A percentile compares a stretch with the other conserved stretches of the same genome.
These are phyloP conservation scores for Auriculariales sp. DNA, from an alignment of 768 basidiomycete species.

Conservation along the genomic window DNA sequence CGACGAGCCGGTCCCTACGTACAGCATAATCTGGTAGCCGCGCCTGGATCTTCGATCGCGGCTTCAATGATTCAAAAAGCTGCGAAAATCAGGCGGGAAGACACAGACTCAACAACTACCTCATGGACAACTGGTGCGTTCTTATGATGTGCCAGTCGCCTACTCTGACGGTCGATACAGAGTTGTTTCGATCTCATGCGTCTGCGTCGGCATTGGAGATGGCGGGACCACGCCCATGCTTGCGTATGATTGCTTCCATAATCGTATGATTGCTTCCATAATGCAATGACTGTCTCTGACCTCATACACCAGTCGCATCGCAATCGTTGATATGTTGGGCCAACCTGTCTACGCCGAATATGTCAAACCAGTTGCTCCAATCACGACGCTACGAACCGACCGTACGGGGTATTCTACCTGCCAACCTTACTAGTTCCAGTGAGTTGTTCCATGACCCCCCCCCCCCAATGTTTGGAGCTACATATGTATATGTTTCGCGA, in stretches of 20 bases:
- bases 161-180: no score
- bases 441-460: not conserved
- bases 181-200: not conserved
- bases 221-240: not conserved
- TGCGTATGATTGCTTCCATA: not conserved
- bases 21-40: no score
- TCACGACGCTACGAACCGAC: slow-evolving; percentile 59
- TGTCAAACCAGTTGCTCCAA: slow-evolving; percentile 42
- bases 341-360: slow-evolving; percentile 29
- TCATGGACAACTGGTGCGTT: not conserved
- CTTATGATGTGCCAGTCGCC: no score
- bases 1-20: no score
- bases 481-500: not conserved
- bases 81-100: not conserved
- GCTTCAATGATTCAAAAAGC: no score
- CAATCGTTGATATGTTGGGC: slow-evolving; percentile 35
- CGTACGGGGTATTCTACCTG: slow-evolving; percentile 37
- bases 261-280: no score
- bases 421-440: slow-evolving; percentile 29
- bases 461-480: not conserved
- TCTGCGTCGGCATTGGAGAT: not conserved
- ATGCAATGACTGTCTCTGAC: not conserved
- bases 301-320: slow-evolving; percentile 27
- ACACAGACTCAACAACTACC: not conserved
- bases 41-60: no score